A percentile compares a stretch with the other conserved stretches of the same genome.
Conservation (phyloP, 768 basidiomycete species). For the Russula brevipes region DNA sequence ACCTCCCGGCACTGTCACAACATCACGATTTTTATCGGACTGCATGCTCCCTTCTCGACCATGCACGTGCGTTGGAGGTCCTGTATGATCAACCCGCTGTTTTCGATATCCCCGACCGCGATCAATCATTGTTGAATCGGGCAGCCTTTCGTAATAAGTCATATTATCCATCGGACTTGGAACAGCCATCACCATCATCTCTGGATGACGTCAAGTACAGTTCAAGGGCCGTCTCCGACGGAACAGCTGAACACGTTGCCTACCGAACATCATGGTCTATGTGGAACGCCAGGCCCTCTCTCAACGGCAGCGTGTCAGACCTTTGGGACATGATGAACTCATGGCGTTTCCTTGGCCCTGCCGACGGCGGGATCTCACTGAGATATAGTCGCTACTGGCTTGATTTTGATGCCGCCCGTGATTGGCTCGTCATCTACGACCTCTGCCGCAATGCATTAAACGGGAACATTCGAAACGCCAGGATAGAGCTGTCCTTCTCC, state of each 20-base stretch:
- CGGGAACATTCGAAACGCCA: not conserved
- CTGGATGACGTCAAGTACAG: not conserved
- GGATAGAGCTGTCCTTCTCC: not conserved
- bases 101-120: not conserved
- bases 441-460: not conserved
- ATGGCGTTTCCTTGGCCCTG: not conserved
- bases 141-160: not conserved
- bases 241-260: not conserved
- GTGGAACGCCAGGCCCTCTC: not conserved
- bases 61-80: conserved; percentile 2
- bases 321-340: not conserved
- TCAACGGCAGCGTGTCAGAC: not conserved
- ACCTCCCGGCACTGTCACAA: conserved; percentile 11
- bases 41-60: not conserved
- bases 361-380: not conserved
- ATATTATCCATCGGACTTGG: conserved; percentile 11
- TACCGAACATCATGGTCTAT: conserved; percentile 9
- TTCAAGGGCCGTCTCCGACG: not conserved
- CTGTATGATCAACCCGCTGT: not conserved
- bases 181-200: not conserved
- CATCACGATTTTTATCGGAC: conserved; percentile 2
- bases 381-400: conserved; percentile 15
- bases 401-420: conserved; percentile 1
- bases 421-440: conserved; percentile 14
- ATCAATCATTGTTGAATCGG: conserved; percentile 1